Evolutionary conservation across 768 basidiomycete genomes (phyloP).

Genomic region (Mycena amicta): DNA sequence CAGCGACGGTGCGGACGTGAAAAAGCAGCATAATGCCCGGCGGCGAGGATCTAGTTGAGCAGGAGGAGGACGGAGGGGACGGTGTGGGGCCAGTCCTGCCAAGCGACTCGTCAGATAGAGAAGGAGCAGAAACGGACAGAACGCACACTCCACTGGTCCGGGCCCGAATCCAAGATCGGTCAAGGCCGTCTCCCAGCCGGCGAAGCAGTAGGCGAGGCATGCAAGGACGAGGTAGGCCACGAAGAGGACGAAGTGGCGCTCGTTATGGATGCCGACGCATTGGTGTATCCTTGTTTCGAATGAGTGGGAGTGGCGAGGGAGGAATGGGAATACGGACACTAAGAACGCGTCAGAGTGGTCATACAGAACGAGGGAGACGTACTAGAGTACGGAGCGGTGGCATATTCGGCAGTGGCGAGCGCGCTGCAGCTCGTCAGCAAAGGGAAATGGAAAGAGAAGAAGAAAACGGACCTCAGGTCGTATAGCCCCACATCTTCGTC

Average conservation of each 20-base stretch:
- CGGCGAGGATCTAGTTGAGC: too few species aligned
- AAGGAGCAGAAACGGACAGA: too few species aligned
- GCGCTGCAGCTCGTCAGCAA: conserved; percentile 51
- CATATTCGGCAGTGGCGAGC: conserved; percentile 93
- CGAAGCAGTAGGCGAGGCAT: conserved; percentile 54
- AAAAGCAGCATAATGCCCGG: too few species aligned
- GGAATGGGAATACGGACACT: conserved; percentile 12
- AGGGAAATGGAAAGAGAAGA: neutral
- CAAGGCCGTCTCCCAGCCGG: conserved; percentile 65
- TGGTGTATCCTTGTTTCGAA: conserved; percentile 85
- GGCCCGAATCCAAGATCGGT: too few species aligned
- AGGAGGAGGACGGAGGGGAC: too few species aligned
- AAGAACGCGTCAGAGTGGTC: neutral
- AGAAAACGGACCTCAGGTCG: conserved; percentile 68
- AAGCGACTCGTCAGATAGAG: too few species aligned
- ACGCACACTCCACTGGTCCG: too few species aligned
- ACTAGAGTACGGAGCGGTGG: conserved; percentile 86
- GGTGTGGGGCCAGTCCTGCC: too few species aligned
- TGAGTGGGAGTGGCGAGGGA: neutral
- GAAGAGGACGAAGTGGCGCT: conserved; percentile 94
- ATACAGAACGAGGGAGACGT: conserved; percentile 40
- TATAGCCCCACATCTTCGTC: conserved; percentile 65
- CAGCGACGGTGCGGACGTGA: too few species aligned
- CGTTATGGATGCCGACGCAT: conserved; percentile 95
- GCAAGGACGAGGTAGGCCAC: conserved; percentile 84